Evolutionary conservation across 441 rosid species (phyloP).

Genomic region (Eruca vesicaria): DNA sequence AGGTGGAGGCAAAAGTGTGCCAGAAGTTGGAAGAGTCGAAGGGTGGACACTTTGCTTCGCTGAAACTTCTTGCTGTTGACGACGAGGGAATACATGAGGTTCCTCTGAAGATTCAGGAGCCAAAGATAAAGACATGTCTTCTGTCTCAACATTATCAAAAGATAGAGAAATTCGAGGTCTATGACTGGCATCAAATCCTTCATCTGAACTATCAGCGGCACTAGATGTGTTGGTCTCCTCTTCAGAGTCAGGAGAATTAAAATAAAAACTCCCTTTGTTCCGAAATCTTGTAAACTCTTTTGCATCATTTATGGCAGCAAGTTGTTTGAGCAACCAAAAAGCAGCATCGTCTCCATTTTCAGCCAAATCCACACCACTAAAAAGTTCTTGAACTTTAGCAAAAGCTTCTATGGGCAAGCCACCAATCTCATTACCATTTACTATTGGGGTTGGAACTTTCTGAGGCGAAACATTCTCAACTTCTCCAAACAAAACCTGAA

Average conservation of each 20-base stretch:
- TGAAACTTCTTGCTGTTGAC: slow-evolving; percentile 34
- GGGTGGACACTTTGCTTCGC: slow-evolving; percentile 29
- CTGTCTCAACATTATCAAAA: slow-evolving; percentile 43
- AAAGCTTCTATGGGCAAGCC: slow-evolving; percentile 98
- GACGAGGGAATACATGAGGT: slow-evolving; percentile 33
- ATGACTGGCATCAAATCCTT: slow-evolving; percentile 61
- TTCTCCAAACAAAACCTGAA: slow-evolving; percentile 94
- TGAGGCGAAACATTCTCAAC: slow-evolving; percentile 65
- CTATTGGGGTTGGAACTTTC: slow-evolving; percentile 59
- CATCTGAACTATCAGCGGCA: slow-evolving; percentile 94
- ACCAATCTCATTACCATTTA: slow-evolving; percentile 91
- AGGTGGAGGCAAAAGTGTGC: slow-evolving; percentile 15
- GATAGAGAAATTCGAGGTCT: slow-evolving; percentile 40
- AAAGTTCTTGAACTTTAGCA: slow-evolving; percentile 94
- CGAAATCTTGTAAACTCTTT: slow-evolving; percentile 79
- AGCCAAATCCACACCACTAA: slow-evolving; percentile 83
- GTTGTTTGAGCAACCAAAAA: slow-evolving; percentile 88
- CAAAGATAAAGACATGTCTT: slow-evolving; percentile 36
- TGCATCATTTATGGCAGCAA: slow-evolving; percentile 79
- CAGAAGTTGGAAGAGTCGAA: slow-evolving; percentile 28
- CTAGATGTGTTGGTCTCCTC: slow-evolving; percentile 90
- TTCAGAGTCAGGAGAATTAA: slow-evolving; percentile 80
- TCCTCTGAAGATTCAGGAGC: slow-evolving; percentile 41
- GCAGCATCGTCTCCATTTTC: slow-evolving; percentile 89
- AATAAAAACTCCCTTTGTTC: slow-evolving; percentile 59